Conservation (phyloP, 2,329 filamentous ascomycete species). For the Sphaerostilbella broomeana region DNA sequence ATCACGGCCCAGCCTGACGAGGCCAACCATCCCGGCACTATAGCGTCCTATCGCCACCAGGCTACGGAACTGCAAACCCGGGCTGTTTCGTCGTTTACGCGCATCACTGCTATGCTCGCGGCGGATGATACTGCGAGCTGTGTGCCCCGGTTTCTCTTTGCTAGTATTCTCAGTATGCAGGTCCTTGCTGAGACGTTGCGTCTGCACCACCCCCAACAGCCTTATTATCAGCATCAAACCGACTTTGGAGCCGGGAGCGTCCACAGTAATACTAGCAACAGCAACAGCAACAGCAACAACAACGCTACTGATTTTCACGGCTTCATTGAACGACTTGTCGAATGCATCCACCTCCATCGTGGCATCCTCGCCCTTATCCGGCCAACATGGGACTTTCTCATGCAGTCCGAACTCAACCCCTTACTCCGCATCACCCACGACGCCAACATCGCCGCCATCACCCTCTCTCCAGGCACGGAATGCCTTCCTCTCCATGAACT, state of each 20-base stretch:
- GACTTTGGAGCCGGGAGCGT: conserved; percentile 3
- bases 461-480: conserved; percentile 19
- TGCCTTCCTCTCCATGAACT: conserved; percentile 19
- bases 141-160: conserved; percentile 39
- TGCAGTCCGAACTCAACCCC: conserved; percentile 27
- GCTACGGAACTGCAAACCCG: conserved; percentile 40
- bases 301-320: conserved; percentile 27
- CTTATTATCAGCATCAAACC: conserved; percentile 9
- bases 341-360: conserved; percentile 36
- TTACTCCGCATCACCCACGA: conserved; percentile 20
- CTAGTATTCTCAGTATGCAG: conserved; percentile 38
- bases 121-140: conserved; percentile 23
- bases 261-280: not conserved
- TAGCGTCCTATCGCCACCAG: conserved; percentile 24
- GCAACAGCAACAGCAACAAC: not conserved
- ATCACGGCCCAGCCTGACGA: conserved; percentile 15
- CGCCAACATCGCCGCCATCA: conserved; percentile 4
- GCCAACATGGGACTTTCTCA: conserved; percentile 29
- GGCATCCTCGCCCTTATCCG: conserved; percentile 35
- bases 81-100: conserved; percentile 34
- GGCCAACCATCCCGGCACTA: conserved; percentile 3
- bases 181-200: conserved; percentile 41
- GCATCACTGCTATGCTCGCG: conserved; percentile 18
- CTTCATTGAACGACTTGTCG: conserved; percentile 35
- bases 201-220: conserved; percentile 23